Conservation (phyloP, 805 yeast genomes). For the Kodamaea kakaduensis region DNA sequence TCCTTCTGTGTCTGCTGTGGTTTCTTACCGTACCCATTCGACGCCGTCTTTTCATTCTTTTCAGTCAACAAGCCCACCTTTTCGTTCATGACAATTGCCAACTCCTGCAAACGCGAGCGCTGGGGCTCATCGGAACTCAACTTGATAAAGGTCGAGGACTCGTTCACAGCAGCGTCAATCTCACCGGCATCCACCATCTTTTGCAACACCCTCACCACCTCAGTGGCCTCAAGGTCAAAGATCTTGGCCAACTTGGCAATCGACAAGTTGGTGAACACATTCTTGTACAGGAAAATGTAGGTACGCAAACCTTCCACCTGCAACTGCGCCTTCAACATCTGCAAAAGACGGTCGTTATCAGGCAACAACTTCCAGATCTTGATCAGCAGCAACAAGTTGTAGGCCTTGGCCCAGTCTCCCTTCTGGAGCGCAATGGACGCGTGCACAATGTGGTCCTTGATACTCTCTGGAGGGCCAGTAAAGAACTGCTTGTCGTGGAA, state of each 20-base stretch:
- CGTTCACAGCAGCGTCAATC: slow-evolving; percentile 70
- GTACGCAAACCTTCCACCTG: slow-evolving; percentile 91
- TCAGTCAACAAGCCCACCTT: slow-evolving; percentile 74
- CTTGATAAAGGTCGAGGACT: slow-evolving; percentile 54
- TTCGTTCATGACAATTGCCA: slow-evolving; percentile 80
- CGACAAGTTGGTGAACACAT: slow-evolving; percentile 71
- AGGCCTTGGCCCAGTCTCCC: slow-evolving; percentile 85
- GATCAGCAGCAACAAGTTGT: slow-evolving; percentile 66
- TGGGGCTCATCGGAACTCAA: slow-evolving; percentile 71
- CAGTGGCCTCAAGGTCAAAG: slow-evolving; percentile 58
- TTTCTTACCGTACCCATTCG: slow-evolving; percentile 61
- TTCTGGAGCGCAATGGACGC: slow-evolving; percentile 84
- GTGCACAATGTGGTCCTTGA: slow-evolving; percentile 87
- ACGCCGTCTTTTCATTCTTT: slow-evolving; percentile 78
- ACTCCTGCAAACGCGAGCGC: slow-evolving; percentile 78
- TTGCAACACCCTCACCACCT: slow-evolving; percentile 60
- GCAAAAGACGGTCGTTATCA: slow-evolving; percentile 60
- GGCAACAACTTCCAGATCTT: slow-evolving; percentile 84
- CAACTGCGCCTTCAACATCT: slow-evolving; percentile 71
- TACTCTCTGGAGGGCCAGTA: slow-evolving; percentile 97
- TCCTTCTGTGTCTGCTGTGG: slow-evolving; percentile 25
- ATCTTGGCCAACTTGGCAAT: slow-evolving; percentile 57
- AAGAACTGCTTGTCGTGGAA: slow-evolving; percentile 91
- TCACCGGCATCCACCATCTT: slow-evolving; percentile 78
- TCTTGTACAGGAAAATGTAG: slow-evolving; percentile 81